Conservation (phyloP, 2,329 filamentous ascomycete genomes). For the Blastomyces parvus region DNA sequence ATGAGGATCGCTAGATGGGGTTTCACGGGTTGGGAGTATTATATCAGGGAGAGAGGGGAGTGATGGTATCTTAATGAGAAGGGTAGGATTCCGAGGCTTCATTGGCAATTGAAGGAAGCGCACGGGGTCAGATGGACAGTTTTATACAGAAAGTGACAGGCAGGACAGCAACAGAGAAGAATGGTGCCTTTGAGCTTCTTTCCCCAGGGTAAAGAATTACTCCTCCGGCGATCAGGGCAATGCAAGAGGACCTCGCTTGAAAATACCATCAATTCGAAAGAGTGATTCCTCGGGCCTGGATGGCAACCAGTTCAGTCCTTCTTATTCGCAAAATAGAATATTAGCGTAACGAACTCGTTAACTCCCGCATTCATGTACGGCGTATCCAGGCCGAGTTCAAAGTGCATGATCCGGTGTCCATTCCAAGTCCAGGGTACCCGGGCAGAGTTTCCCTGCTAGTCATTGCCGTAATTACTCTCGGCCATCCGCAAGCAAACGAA, state of each 20-base stretch:
- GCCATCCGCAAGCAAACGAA: not conserved
- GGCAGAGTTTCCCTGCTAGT: not conserved
- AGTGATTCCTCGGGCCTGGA: not conserved
- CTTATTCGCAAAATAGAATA: not conserved
- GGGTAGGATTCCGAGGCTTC: not conserved
- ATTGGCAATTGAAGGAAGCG: not conserved
- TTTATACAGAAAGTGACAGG: not conserved
- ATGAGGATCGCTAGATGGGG: not conserved
- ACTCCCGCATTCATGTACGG: not conserved
- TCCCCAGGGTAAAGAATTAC: too few relatives aligned
- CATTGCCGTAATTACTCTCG: not conserved
- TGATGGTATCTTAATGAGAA: not conserved
- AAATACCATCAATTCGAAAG: not conserved
- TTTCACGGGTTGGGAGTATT: not conserved
- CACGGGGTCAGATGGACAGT: not conserved
- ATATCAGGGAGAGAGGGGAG: not conserved
- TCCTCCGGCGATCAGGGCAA: too few relatives aligned
- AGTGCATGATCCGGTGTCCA: not conserved
- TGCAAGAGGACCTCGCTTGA: not conserved
- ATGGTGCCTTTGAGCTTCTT: too few relatives aligned
- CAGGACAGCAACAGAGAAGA: not conserved
- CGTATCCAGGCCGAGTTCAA: not conserved
- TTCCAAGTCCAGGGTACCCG: not conserved
- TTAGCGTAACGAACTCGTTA: not conserved
- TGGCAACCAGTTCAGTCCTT: not conserved